These are phyloP conservation scores for Aspergillus amoenus DNA, from an alignment of 2,329 filamentous ascomycete genomes.

Conservation along the genomic window DNA sequence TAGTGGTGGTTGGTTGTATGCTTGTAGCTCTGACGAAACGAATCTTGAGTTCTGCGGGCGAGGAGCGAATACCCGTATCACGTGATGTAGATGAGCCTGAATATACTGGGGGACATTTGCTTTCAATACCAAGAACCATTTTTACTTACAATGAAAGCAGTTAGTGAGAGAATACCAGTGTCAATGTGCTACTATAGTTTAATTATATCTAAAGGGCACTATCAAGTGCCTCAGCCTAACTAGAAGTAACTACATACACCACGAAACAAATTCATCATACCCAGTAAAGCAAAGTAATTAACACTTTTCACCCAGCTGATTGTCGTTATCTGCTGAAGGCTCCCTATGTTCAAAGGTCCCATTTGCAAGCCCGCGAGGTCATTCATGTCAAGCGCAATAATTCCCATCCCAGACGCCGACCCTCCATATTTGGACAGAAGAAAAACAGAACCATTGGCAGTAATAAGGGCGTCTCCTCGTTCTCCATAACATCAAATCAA, in stretches of 20 bases:
- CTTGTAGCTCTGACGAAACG: neutral
- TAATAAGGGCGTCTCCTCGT: constrained; percentile 24
- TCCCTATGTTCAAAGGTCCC: constrained; percentile 25
- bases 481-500: constrained; percentile 23
- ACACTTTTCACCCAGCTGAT: constrained; percentile 17
- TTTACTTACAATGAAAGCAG: too few species aligned
- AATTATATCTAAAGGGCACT: constrained; percentile 2
- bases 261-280: neutral
- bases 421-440: constrained; percentile 23
- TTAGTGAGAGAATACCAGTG: too few species aligned
- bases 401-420: constrained; percentile 24
- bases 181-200: neutral
- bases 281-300: neutral
- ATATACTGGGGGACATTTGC: too few species aligned
- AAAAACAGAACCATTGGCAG: constrained; percentile 22
- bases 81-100: neutral
- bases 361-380: constrained; percentile 18
- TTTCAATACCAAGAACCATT: too few species aligned
- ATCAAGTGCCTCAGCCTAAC: neutral
- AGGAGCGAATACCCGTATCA: neutral
- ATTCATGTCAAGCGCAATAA: constrained; percentile 20
- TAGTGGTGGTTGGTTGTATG: neutral
- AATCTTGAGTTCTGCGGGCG: neutral
- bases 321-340: constrained; percentile 23
- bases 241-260: neutral